Evolutionary conservation across 352 stramenopile genomes (phyloP), one percentile per base, ranked within the genome.

Genomic region (Globisporangium cylindrosporum): DNA sequence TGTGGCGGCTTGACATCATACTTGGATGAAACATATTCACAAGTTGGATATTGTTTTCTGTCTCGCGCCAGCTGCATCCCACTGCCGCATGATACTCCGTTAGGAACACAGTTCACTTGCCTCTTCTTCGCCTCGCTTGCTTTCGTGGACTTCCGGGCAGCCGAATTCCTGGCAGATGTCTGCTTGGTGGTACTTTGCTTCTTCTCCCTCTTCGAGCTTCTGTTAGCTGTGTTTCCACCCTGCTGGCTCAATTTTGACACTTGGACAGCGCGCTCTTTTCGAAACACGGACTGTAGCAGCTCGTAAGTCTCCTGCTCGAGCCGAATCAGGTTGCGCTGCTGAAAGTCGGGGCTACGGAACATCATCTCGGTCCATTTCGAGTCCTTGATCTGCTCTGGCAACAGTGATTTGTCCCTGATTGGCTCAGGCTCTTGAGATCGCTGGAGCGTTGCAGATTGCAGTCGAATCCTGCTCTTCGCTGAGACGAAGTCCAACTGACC

Each of bases 341-440:
- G 70, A 27, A 86, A 86, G 8, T 69, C 46, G 10, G 76, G 78
- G 0, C 74, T 76, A 9, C 74, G 70, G 53, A 69, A 61, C 32
- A 86, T 65, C 72, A 83, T 83, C 24, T 79, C 74, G 43, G 74
- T 77, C 78, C 78, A 86, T 55, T 82, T 86, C 10, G 74, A 80
- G 34, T 61, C 20, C 20, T 74, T 71, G 3, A 72, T 63, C 32
- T 67, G 25, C 32, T 24, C 6, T 1, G 43, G 51, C 7, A 68
- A 59, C 12, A 22, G 8, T 20, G 27, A 6, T 10, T 71, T 25
- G 0, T 60, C 20, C 65, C 43, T 15, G 24, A 36, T 46, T 29
- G 24, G 41, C 15, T 8, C 53, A 60, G 57, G 9, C 9, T 32
- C 15, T 20, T 20, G 20, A 2, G 34, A 18, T 22, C 38, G 62